Base-by-base conservation (phyloP, 495 filamentous ascomycete species). In the Penicillium soppii region DNA sequence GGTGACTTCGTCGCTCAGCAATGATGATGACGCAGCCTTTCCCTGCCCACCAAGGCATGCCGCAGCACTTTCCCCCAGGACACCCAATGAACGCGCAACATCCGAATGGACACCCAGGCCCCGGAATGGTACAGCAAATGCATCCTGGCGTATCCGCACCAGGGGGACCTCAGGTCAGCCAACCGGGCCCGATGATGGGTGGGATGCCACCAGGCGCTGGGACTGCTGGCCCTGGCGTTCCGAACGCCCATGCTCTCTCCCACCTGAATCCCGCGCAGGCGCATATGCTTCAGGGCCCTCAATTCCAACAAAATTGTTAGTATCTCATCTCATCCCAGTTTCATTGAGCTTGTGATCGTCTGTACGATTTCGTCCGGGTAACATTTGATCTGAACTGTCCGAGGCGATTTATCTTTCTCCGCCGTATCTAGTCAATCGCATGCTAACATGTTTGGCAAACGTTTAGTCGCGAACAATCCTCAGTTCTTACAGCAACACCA, bases 141-240 rank as follows among this genome's bases (percentile, higher is more conserved):
- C 90, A 94, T 61, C 86, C 88, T 62, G 88, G 87, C 33, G 90
- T 90, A n/a, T 91, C 90, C 29, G 88, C 81, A 8, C 88, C 90
- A 7, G 85, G 84, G 49, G 83, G 81, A 32, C 82, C 84, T 41
- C 90, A 94, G 58, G 89, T 92, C 27, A 90, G 80, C 60, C 88
- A 92, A 53, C 80, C 84, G 22, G 86, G 85, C 20, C 84, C 88
- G 52, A 82, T 87, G 80, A 85, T 92, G 86, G 88, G 73, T 47
- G 86, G 82, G 7, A 92, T 95, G 83, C 87, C 88, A 58, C 87
- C 87, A 38, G 88, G 82, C 39, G 78, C 75, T 47, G 73, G 69
- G 39, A 75, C 74, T 22, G 67, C 68, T 33, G 75, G 69, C 32
- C 74, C 77, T 54, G 75, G 82, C 37, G 79, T 78, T 27, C 88